phyloP scores from a whole-genome alignment of 495 filamentous ascomycete species.

The Penicillium bovifimosum region DNA sequence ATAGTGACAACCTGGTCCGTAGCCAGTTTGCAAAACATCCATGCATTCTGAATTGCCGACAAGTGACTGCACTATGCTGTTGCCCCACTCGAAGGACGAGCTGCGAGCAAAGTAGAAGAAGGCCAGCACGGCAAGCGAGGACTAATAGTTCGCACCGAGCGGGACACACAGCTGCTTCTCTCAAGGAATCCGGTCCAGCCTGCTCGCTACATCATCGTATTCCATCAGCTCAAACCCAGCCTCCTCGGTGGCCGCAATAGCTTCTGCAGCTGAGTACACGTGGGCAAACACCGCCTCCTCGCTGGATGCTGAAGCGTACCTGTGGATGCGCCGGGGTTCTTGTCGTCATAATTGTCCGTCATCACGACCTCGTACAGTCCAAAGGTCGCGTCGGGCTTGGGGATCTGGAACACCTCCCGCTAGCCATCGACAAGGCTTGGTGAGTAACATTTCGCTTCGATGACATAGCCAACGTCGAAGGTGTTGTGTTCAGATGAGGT shows the following conservation, averaged over 20 bases:
- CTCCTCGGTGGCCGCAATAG: slow-evolving; percentile 70
- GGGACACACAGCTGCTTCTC: slow-evolving; percentile 59
- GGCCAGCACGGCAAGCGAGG: too few species aligned
- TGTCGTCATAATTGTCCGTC: slow-evolving; percentile 87
- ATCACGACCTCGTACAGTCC: slow-evolving; percentile 98
- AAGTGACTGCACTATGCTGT: slow-evolving; percentile 21
- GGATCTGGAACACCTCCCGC: slow-evolving; percentile 79
- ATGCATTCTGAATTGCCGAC: slow-evolving; percentile 68
- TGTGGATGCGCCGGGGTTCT: slow-evolving; percentile 73
- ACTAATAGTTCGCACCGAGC: slow-evolving; percentile 31
- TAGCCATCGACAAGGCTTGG: slow-evolving; percentile 86
- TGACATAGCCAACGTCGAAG: slow-evolving; percentile 93
- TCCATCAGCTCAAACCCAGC: slow-evolving; percentile 70
- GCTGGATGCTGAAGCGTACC: slow-evolving; percentile 90
- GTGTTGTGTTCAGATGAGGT: slow-evolving; percentile 78
- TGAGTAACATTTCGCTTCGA: slow-evolving; percentile 91
- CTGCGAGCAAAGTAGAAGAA: too few species aligned
- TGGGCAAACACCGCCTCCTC: slow-evolving; percentile 89
- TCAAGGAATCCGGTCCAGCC: slow-evolving; percentile 68
- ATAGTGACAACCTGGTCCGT: slow-evolving; percentile 75
- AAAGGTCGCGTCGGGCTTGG: slow-evolving; percentile 90
- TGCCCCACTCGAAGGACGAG: too few species aligned
- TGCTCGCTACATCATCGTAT: slow-evolving; percentile 75
- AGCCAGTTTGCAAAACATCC: slow-evolving; percentile 63
- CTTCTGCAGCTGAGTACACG: slow-evolving; percentile 59